phyloP scores from a whole-genome alignment of 1,139 yeast genomes.

The Suhomyces choctaworum region DNA sequence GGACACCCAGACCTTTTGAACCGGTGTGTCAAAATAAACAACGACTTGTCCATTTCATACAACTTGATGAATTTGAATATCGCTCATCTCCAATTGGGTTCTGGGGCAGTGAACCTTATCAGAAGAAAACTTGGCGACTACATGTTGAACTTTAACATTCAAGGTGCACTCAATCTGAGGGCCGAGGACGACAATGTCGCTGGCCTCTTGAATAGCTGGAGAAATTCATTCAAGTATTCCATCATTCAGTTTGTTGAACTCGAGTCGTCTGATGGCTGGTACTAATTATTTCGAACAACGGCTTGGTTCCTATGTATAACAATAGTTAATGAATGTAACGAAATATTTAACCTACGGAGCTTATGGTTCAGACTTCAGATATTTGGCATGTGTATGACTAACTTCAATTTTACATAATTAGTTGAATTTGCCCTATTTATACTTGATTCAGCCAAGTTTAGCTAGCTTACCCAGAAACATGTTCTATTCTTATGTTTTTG shows the following conservation, averaged over 20 bases:
- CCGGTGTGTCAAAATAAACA: conserved; percentile 37
- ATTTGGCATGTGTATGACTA: background rate
- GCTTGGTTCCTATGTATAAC: no score
- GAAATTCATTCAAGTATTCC: conserved; percentile 23
- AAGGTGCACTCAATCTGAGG: conserved; percentile 2
- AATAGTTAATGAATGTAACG: no score
- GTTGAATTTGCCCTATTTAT: no score
- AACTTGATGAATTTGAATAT: conserved; percentile 36
- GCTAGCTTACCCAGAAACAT: no score
- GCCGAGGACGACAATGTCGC: conserved; percentile 8
- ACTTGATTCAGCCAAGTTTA: no score
- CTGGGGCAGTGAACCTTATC: conserved; percentile 24
- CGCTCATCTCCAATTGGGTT: conserved; percentile 23
- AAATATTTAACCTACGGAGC: no score
- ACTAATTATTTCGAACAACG: conserved; percentile 13
- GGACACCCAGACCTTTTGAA: conserved; percentile 26
- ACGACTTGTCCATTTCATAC: conserved; percentile 39
- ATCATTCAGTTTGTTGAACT: conserved; percentile 34
- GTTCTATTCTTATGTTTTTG: background rate
- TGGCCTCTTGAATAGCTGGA: conserved; percentile 30
- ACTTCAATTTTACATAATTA: no score
- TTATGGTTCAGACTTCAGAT: background rate
- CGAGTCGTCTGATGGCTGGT: conserved; percentile 44
- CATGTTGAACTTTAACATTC: conserved; percentile 29
- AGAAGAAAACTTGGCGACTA: conserved; percentile 29